These are phyloP conservation scores for Viridothelium virens DNA, from an alignment of 495 filamentous ascomycete species.

Conservation along the genomic window DNA sequence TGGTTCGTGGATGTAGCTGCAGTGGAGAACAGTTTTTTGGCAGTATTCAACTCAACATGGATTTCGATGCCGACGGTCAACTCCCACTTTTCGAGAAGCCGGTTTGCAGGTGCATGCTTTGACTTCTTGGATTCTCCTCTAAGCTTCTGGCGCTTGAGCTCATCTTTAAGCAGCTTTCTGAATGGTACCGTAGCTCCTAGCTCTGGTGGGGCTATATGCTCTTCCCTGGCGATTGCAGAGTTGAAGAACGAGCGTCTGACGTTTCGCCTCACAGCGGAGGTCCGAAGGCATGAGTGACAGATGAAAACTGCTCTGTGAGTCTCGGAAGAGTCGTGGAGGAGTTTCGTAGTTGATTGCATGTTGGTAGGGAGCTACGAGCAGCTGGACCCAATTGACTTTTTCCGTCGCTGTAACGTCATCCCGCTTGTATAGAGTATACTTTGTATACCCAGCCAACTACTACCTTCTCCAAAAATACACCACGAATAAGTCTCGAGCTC, in stretches of 20 bases:
- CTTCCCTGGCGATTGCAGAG: not conserved
- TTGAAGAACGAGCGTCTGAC: not conserved
- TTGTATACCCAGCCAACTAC: too few species aligned
- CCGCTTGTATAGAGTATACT: too few species aligned
- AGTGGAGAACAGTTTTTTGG: conserved; percentile 62
- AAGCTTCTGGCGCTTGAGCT: conserved; percentile 19
- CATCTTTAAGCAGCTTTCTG: conserved; percentile 34
- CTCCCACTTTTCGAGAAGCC: conserved; percentile 54
- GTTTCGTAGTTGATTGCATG: not conserved
- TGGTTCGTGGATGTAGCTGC: conserved; percentile 64
- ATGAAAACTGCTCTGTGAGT: not conserved
- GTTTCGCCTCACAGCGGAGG: too few species aligned
- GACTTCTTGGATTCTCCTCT: conserved; percentile 22
- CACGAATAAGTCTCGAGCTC: too few species aligned
- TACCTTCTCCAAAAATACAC: too few species aligned
- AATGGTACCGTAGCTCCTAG: conserved; percentile 24
- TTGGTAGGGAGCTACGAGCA: not conserved
- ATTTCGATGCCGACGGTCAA: conserved; percentile 94
- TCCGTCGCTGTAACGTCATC: too few species aligned
- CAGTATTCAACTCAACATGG: conserved; percentile 89
- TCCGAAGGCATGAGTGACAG: conserved; percentile 5
- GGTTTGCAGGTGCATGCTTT: conserved; percentile 14
- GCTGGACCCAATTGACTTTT: too few species aligned
- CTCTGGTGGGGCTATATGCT: not conserved
- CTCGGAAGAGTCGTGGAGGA: not conserved